phyloP scores from a whole-genome alignment of 306 rosid genomes.

The Citrullus colocynthis region DNA sequence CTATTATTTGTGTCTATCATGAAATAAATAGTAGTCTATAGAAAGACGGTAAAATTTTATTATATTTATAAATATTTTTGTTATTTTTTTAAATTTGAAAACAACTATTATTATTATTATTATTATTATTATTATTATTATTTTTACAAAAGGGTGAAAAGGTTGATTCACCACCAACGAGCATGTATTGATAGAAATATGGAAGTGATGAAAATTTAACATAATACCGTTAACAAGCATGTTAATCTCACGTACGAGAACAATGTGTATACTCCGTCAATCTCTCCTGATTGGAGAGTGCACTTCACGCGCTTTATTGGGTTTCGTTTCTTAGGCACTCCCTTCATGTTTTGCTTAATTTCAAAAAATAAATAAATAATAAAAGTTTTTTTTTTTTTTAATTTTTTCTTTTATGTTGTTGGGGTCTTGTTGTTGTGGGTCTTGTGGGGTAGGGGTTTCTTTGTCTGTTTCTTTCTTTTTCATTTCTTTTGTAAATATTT shows the following conservation, averaged over 20 bases:
- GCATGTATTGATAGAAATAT: too few species aligned
- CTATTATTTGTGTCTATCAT: too few species aligned
- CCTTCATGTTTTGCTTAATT: background rate
- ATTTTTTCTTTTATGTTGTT: conserved; percentile 15
- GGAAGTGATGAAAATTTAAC: too few species aligned
- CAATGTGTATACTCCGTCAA: conserved; percentile 18
- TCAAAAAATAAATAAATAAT: background rate
- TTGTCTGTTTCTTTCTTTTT: conserved; percentile 36
- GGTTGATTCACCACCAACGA: too few species aligned
- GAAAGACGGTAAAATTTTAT: too few species aligned
- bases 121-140: too few species aligned
- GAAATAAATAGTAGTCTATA: too few species aligned
- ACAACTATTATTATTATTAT: too few species aligned
- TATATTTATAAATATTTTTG: too few species aligned
- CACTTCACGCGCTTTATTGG: conserved; percentile 18
- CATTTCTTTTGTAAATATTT: conserved; percentile 6
- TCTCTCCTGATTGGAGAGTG: conserved; percentile 46
- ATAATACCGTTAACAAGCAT: background rate
- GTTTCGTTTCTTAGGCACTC: background rate
- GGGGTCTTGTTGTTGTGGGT: conserved; percentile 24
- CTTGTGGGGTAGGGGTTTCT: conserved; percentile 30
- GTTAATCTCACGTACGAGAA: conserved; percentile 33
- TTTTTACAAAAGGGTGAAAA: too few species aligned
- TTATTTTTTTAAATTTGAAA: too few species aligned
- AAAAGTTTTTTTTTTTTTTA: too few species aligned